phyloP scores from a whole-genome alignment of 169 alveolate genomes.

The Besnoitia besnoiti region DNA sequence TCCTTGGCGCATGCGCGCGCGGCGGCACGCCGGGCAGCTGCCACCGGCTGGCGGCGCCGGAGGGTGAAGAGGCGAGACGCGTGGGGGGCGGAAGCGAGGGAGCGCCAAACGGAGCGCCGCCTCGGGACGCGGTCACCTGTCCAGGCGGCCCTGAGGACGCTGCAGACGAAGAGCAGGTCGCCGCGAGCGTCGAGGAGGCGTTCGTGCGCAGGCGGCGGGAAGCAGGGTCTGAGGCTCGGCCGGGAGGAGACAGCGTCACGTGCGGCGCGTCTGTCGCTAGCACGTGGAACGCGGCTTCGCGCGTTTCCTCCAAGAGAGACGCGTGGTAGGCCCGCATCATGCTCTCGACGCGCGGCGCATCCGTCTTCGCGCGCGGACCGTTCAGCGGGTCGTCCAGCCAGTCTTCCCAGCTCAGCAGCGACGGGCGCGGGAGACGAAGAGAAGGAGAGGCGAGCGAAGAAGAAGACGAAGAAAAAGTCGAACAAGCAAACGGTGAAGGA shows the following conservation, averaged over 20 bases:
- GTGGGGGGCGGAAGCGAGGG: neutral
- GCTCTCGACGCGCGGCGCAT: neutral
- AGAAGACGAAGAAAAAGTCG: slow-evolving; percentile 2
- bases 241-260: no score
- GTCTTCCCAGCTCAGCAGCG: neutral
- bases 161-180: neutral
- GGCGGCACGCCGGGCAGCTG: no score
- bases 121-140: no score
- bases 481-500: neutral
- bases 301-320: neutral
- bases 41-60: no score
- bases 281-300: neutral
- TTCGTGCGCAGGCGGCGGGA: neutral
- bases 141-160: no score
- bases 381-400: neutral
- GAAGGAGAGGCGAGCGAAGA: neutral
- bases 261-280: no score
- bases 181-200: neutral
- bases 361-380: neutral
- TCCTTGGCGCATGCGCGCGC: no score
- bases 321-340: neutral
- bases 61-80: neutral
- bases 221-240: neutral
- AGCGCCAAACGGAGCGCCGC: neutral
- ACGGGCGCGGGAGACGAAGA: neutral